Conservation (phyloP, 345 rosid species). For the Populus ilicifolia region DNA sequence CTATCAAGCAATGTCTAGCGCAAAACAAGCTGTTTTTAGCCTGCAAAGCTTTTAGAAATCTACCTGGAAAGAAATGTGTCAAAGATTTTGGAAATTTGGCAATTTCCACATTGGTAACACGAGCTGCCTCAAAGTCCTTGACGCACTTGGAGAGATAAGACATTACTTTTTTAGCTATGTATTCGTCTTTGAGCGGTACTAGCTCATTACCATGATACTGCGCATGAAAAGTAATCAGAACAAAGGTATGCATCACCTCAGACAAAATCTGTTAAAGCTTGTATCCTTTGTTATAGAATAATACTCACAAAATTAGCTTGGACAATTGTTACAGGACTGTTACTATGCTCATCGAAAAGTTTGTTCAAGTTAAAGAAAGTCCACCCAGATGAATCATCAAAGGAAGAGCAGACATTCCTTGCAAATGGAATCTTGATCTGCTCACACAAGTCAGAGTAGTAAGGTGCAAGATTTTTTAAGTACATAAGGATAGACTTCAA, state of each 20-base stretch:
- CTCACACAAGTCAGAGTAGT: background rate
- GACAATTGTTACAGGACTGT: conserved; percentile 29
- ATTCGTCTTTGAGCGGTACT: conserved; percentile 41
- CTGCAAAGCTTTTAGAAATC: background rate
- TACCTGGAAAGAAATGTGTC: conserved; percentile 64
- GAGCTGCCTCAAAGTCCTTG: conserved; percentile 35
- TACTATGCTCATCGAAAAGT: conserved; percentile 44
- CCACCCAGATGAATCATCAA: conserved; percentile 45
- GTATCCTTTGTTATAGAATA: background rate
- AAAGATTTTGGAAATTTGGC: conserved; percentile 42
- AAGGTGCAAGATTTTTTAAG: background rate
- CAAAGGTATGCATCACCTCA: background rate
- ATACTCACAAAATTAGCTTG: conserved; percentile 53
- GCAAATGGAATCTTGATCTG: conserved; percentile 52
- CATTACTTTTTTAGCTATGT: conserved; percentile 32
- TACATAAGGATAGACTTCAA: background rate
- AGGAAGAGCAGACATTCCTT: conserved; percentile 44
- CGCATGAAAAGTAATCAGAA: background rate
- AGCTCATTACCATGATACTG: conserved; percentile 55
- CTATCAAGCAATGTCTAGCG: background rate
- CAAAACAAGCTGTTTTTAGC: background rate
- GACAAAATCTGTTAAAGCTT: background rate
- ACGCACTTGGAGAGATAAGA: conserved; percentile 41
- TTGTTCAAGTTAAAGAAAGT: conserved; percentile 53
- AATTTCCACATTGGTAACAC: conserved; percentile 38